Evolutionary conservation across 2,329 filamentous ascomycete species (phyloP).

Genomic region (Periconia digitata): DNA sequence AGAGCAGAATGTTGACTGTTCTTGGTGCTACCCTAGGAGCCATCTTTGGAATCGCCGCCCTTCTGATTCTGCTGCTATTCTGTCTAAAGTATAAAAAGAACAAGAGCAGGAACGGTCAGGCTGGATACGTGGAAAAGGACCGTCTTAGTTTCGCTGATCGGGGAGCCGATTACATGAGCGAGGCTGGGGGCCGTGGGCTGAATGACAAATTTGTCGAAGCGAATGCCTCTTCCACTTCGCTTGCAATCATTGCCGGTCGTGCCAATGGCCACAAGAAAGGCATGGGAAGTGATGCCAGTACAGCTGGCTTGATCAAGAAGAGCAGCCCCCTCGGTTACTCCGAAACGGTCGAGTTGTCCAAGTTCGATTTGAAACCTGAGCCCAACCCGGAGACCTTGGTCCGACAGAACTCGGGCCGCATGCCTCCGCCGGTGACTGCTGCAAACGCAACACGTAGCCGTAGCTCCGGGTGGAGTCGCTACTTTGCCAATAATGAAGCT

Average conservation of each 20-base stretch:
- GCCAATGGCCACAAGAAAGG: constrained; percentile 51
- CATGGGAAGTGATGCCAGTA: constrained; percentile 61
- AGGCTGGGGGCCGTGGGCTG: constrained; percentile 42
- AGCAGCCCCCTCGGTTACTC: constrained; percentile 44
- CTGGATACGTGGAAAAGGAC: constrained; percentile 47
- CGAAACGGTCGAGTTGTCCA: constrained; percentile 48
- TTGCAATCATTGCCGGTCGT: constrained; percentile 56
- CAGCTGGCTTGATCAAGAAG: constrained; percentile 63
- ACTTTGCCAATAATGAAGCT: constrained; percentile 74
- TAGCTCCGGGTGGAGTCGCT: constrained; percentile 76
- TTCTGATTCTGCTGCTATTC: constrained; percentile 74
- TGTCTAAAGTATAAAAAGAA: constrained; percentile 63
- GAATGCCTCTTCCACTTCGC: constrained; percentile 45
- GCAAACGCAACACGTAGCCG: constrained; percentile 34
- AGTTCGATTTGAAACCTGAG: constrained; percentile 45
- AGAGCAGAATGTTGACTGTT: constrained; percentile 60
- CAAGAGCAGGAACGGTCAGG: constrained; percentile 63
- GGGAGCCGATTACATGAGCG: constrained; percentile 56
- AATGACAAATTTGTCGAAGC: constrained; percentile 26
- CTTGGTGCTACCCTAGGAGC: constrained; percentile 81
- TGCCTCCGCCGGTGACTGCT: constrained; percentile 10
- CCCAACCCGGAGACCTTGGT: constrained; percentile 32
- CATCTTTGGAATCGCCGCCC: constrained; percentile 70
- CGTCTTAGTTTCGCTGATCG: constrained; percentile 55
- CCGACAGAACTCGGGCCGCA: constrained; percentile 40